Conservation (phyloP, 257 asterid species). For the Solanum raphanifolium region DNA sequence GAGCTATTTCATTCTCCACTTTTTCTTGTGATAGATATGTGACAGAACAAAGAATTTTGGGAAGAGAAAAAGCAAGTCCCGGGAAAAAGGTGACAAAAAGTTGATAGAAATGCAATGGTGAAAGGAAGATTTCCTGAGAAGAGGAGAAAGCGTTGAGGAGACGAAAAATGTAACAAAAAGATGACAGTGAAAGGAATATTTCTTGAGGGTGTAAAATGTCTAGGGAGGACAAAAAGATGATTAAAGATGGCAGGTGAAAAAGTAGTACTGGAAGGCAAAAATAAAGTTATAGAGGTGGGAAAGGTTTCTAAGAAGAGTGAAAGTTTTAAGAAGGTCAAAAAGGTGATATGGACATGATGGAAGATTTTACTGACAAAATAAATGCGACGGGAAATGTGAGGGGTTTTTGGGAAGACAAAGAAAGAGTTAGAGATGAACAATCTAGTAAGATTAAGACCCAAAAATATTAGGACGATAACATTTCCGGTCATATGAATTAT, state of each 20-base stretch:
- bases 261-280: not conserved
- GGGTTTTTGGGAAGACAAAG: not conserved
- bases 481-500: not conserved
- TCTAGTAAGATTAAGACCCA: not conserved
- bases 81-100: not conserved
- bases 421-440: not conserved
- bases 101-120: not conserved
- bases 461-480: not conserved
- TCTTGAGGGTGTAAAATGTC: not conserved
- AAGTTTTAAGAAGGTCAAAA: not conserved
- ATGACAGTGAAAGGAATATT: not conserved
- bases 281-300: not conserved
- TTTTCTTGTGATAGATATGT: not conserved
- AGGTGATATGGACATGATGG: not conserved
- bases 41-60: not conserved
- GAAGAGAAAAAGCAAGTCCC: not conserved
- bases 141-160: not conserved
- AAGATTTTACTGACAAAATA: not conserved
- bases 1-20: not conserved
- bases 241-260: not conserved
- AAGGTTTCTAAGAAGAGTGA: not conserved
- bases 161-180: not conserved
- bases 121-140: not conserved
- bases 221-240: not conserved
- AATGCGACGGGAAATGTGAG: not conserved